These are phyloP conservation scores for Lentinula boryana DNA, from an alignment of 768 basidiomycete species.

Conservation along the genomic window DNA sequence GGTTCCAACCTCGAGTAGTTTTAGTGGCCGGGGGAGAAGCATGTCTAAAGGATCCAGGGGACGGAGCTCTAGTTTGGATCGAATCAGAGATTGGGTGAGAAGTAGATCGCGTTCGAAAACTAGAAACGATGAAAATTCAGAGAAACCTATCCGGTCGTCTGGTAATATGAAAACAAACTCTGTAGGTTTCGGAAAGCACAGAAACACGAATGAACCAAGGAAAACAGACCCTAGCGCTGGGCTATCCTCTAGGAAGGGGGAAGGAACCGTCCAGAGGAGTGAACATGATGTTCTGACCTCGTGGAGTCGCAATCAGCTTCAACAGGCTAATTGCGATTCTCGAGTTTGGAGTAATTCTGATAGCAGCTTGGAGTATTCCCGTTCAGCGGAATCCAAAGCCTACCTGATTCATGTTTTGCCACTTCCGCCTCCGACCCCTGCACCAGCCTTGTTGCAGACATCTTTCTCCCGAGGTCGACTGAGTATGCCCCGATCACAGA, in stretches of 20 bases:
- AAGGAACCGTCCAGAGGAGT: not conserved
- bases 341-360: no score
- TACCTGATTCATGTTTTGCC: not conserved
- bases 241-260: not conserved
- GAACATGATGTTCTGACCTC: not conserved
- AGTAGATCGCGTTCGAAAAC: conserved; percentile 2
- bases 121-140: not conserved
- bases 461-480: not conserved
- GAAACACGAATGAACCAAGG: not conserved
- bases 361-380: no score
- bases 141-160: not conserved
- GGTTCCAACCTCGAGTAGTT: not conserved
- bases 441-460: not conserved
- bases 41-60: not conserved
- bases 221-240: not conserved
- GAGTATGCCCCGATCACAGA: not conserved
- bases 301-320: not conserved
- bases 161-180: not conserved
- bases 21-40: not conserved
- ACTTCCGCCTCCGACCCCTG: not conserved
- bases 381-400: not conserved
- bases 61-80: not conserved
- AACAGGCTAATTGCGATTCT: not conserved
- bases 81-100: not conserved
- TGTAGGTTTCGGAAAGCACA: not conserved